A percentile compares a stretch with the other conserved stretches of the same genome.
Conservation (phyloP, 2,329 filamentous ascomycete genomes). For the Clonostachys chloroleuca region DNA sequence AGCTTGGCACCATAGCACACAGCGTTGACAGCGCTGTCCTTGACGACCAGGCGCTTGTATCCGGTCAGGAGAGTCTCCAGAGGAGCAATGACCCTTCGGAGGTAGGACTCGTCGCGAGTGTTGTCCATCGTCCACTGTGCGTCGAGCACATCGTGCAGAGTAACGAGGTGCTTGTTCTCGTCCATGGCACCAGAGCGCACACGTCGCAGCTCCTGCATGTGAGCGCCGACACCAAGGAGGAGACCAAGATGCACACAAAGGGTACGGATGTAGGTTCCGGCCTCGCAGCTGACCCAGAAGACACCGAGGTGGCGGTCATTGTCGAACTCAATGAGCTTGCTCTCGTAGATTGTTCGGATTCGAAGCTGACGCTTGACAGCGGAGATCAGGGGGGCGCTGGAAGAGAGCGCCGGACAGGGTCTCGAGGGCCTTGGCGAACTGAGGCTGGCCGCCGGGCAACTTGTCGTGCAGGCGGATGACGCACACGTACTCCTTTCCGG, state of each 20-base stretch:
- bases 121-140: constrained; percentile 97
- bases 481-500: constrained; percentile 98
- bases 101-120: constrained; percentile 87
- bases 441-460: constrained; percentile 85
- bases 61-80: constrained; percentile 86
- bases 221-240: constrained; percentile 75
- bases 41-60: constrained; percentile 97
- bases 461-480: constrained; percentile 95
- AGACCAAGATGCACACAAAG: constrained; percentile 90
- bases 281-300: constrained; percentile 99
- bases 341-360: constrained; percentile 97
- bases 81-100: constrained; percentile 86
- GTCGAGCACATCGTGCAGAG: constrained; percentile 81
- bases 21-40: constrained; percentile 79
- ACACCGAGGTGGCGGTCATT: constrained; percentile 96
- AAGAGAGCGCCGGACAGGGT: constrained; percentile 95
- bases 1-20: constrained; percentile 98
- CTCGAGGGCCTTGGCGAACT: constrained; percentile 91
- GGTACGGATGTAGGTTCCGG: constrained; percentile 95
- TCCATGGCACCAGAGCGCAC: constrained; percentile 94
- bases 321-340: constrained; percentile 95
- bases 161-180: constrained; percentile 84
- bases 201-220: constrained; percentile 97
- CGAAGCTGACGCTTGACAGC: constrained; percentile 98
- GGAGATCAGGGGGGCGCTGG: constrained; percentile 88